Base-by-base conservation (phyloP, 257 asterid genomes). In the Capsicum baccatum region DNA sequence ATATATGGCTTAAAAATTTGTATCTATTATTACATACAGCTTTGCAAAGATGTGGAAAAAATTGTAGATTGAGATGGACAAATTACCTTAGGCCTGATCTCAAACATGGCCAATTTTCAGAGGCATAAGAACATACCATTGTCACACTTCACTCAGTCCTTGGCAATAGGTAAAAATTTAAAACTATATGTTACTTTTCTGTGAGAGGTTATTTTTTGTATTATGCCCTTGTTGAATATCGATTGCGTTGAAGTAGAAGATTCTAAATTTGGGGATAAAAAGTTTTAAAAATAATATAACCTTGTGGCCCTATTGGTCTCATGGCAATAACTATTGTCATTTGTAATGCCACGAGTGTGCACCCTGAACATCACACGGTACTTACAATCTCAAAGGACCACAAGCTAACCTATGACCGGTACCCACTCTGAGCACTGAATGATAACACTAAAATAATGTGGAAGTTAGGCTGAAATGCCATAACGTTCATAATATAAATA, bases 41-140 rank as follows among this genome's bases (percentile, higher is more conserved):
- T 62, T 89, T 96, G 6, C 97, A 94, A 83, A 89, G 98, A 83
- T 94, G 98, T 33, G 98, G 99, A 14, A 94, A 96, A 91, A 96
- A 98, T 83, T 96, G 99, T 59, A 83, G 99, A 70, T 70, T 96
- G 85, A 85, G 99, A 7, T 96, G 99, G 99, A 96, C 99, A 6
- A 96, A 96, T 76, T 96, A 96, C 88, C 98, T 96, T 73, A 93
- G 98, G 2, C 99, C 99, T 1, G 99, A 96, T 88, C 97, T 94
- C 63, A 96, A 94, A 83, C 99, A 94, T 82, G 98, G 98, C 35
- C 98, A 92, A n/a, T 96, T 96, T 91, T 90, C 98, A 0, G 97
- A 96, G 26, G 89, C 89, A 0, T 98, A 96, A 83, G 98, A 97
- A 86, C 97, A 94, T 60, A 92, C 97, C 10, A 95, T 97, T 4